Base-by-base conservation (phyloP, 305 asterid genomes). In the Ajuga reptans region DNA sequence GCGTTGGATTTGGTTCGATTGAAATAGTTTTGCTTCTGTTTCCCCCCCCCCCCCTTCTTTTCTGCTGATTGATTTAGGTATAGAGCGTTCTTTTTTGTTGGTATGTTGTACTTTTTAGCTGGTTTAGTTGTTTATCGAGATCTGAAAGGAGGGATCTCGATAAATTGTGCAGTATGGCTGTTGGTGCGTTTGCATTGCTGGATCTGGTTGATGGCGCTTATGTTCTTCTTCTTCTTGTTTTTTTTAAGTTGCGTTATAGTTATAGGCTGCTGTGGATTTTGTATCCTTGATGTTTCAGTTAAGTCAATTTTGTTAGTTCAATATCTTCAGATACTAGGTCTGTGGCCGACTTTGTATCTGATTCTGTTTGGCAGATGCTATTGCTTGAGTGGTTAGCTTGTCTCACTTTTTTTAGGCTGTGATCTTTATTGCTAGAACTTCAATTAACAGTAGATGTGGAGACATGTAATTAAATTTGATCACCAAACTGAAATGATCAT, bases 141-240 rank as follows among this genome's bases (percentile, higher is more conserved):
- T 78, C 79, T 66, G 66, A 42, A 50, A 45, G 46, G 45, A 11
- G 14, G 21, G 49, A 53, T 76, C n/a, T n/a, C n/a, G n/a, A n/a
- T n/a, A n/a, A n/a, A 37, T 59, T 69, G 41, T 71, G 59, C 56
- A 58, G 52, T 76, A 1, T 65, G 67, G 3, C 4, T 51, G 46
- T 34, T 73, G 63, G 51, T 43, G 18, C 71, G 41, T 33, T 27
- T 52, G 50, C 50, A 50, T 43, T 9, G 9, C 17, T 29, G 73
- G 79, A 77, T 81, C 72, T 71, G 37, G 45, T 24, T 70, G 55
- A 31, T 51, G 43, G 24, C 72, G 46, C 46, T 62, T 68, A 61
- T 62, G 42, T 1, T 57, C 15, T 31, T 21, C 27, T 21, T 21
- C 27, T 21, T 21, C 1, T 21, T 21, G 27, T 21, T 21, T 1